Evolutionary conservation across 2,329 filamentous ascomycete species (phyloP), one percentile per base, ranked within the genome.

Genomic region (Ascochyta fabae): DNA sequence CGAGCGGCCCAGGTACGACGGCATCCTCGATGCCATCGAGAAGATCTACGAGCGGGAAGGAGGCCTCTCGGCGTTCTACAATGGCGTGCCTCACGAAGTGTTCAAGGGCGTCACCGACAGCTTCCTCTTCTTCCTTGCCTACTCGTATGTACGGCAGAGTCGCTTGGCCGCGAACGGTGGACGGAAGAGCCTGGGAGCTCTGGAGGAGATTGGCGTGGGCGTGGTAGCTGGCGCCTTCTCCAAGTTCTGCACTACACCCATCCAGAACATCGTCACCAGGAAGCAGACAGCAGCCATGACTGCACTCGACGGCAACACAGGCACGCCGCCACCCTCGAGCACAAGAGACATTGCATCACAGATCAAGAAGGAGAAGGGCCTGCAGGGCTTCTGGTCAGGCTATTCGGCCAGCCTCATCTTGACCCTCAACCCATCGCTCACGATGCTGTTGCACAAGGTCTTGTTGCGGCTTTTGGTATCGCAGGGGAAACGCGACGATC

Each of bases 121-220:
- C 53, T 94, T 95, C 71, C 81, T 96, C 47, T 96, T 96, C 80
- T 96, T 96, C 77, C 82, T 94, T 16, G 88, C 90, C 55, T 96
- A 96, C 77, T 90, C 79, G 3, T 83, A 83, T 50, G 65, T 86
- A 19, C 75, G 83, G 38, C 77, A 84, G 53, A 72, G 69, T 34
- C 66, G 78, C 49, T 65, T 77, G 42, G 65, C 64, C 27, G 49
- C 65, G 6, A 61, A 67, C 27, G 66, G 60, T 0, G 48, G 58
- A 19, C 57, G 65, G 6, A 64, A 59, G 35, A 82, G 45, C 70
- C 77, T 95, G 1, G 84, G 84, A 3, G 81, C 88, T 1, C 55
- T 88, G 22, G 88, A 92, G 66, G 91, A 96, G 74, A 81, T 96
- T 31, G 83, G 84, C 7, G 84, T 94, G 12, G 91, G 91, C 6